phyloP scores from a whole-genome alignment of 2,329 filamentous ascomycete species.

The Lasiodiplodia citricola region DNA sequence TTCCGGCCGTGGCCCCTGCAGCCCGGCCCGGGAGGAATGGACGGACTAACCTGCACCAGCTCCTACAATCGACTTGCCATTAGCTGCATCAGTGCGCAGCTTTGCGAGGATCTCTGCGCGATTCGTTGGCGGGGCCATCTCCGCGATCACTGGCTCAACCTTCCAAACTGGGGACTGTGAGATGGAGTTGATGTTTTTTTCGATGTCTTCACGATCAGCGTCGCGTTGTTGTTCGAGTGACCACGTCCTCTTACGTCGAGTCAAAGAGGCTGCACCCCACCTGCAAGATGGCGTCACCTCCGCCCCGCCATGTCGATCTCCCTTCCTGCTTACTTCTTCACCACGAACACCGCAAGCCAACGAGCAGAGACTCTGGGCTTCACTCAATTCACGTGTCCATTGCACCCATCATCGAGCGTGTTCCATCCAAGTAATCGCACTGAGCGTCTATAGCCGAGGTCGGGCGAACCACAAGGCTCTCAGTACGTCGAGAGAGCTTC shows the following conservation, averaged over 20 bases:
- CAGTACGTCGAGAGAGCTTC: no score
- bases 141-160: background rate
- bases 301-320: conserved; percentile 21
- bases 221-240: conserved; percentile 1
- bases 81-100: conserved; percentile 60
- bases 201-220: background rate
- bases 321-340: conserved; percentile 4
- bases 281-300: conserved; percentile 22
- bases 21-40: background rate
- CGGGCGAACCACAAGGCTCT: no score
- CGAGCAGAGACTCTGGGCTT: background rate
- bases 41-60: conserved; percentile 62
- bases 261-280: conserved; percentile 7
- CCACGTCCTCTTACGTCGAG: conserved; percentile 1
- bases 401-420: background rate
- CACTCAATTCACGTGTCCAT: background rate
- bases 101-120: conserved; percentile 61
- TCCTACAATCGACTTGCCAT: conserved; percentile 67
- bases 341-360: background rate
- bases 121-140: conserved; percentile 63
- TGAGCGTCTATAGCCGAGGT: no score
- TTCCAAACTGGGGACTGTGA: conserved; percentile 14
- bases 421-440: background rate
- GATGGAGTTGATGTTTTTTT: background rate
- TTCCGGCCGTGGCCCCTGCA: background rate